Conservation (phyloP, 108 stramenopile species). For the Parietichytrium sp. region DNA sequence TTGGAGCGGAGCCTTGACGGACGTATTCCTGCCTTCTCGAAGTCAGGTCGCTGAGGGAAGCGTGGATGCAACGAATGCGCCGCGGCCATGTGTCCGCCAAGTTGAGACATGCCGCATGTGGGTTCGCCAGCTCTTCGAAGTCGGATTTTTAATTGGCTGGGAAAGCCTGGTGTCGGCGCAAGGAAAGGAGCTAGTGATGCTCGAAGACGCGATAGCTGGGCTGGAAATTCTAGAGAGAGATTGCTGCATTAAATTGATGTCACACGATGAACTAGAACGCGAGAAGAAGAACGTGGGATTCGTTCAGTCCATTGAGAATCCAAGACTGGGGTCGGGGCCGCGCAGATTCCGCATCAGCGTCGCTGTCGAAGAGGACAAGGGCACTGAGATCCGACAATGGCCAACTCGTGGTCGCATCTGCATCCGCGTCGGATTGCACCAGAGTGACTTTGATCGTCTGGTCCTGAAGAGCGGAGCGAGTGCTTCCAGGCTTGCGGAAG, state of each 20-base stretch:
- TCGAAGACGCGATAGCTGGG: conserved; percentile 27
- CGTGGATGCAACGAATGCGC: too few species aligned
- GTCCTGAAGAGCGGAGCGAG: neutral
- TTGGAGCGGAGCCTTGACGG: neutral
- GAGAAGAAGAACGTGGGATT: neutral
- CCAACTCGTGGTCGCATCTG: neutral
- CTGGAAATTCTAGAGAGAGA: neutral
- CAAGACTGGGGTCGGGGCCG: too few species aligned
- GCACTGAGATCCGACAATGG: too few species aligned
- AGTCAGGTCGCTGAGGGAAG: too few species aligned
- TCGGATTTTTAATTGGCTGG: conserved; percentile 25
- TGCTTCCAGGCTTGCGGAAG: neutral
- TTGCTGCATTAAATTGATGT: neutral
- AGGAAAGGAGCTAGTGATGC: conserved; percentile 44
- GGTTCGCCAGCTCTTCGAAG: conserved; percentile 27
- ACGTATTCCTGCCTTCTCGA: too few species aligned
- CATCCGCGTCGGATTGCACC: neutral
- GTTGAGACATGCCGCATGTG: too few species aligned
- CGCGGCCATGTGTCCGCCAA: too few species aligned
- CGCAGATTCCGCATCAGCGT: too few species aligned
- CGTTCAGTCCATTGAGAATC: too few species aligned
- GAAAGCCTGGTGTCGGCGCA: conserved; percentile 38
- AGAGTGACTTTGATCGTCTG: neutral
- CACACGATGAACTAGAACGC: neutral
- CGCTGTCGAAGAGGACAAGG: neutral